Percentiles rank a stretch among this genome's conserved stretches.
Conservation (phyloP, 148 eudicot species). For the Polygonum maritimum region DNA sequence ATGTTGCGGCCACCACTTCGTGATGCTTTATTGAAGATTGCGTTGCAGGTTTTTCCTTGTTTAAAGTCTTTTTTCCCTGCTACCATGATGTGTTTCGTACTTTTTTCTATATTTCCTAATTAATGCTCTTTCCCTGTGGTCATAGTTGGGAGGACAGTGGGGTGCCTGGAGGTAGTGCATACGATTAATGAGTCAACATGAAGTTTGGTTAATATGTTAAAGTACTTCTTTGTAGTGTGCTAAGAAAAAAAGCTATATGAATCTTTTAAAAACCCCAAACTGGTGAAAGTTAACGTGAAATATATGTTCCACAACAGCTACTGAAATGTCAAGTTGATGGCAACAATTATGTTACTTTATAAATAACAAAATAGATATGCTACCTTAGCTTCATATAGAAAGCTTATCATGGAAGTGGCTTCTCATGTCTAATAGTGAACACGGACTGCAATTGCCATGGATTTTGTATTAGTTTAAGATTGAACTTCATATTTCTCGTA, state of each 20-base stretch:
- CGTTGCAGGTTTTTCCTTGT: constrained; percentile 57
- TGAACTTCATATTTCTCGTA: background rate
- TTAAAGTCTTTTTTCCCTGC: background rate
- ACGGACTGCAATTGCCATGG: background rate
- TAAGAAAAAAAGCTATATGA: background rate
- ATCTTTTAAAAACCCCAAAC: background rate
- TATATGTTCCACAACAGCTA: background rate
- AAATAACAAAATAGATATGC: background rate
- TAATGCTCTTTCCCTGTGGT: background rate
- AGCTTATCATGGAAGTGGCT: background rate
- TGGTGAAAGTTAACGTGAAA: background rate
- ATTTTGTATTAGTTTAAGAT: background rate
- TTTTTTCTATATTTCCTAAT: background rate
- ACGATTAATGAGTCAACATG: background rate
- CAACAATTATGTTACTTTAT: background rate
- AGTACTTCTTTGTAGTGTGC: background rate
- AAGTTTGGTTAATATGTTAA: background rate
- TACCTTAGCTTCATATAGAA: background rate
- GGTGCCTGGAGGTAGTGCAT: background rate
- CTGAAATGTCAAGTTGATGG: background rate
- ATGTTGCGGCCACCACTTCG: constrained; percentile 74
- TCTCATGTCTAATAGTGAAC: background rate
- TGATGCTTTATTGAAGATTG: constrained; percentile 60
- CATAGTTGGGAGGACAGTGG: background rate
- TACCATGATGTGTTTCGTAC: background rate